A percentile compares a stretch with the other conserved stretches of the same genome.
Evolutionary conservation across 768 basidiomycete genomes (phyloP).

Genomic region (Russula earlei): DNA sequence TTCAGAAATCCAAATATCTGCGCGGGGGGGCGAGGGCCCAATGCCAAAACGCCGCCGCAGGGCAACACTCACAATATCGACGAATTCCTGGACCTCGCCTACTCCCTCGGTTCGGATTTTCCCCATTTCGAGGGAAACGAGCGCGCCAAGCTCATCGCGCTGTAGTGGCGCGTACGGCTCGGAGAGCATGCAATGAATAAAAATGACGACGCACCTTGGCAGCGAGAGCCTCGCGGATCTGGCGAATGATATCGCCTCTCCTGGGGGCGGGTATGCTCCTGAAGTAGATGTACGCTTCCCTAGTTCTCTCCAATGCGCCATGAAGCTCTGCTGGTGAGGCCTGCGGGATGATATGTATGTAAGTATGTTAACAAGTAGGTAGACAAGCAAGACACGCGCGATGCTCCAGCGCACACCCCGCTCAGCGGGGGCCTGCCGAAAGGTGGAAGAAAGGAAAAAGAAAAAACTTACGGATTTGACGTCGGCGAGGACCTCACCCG

Average conservation of each 20-base stretch:
- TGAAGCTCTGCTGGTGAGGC: constrained; percentile 69
- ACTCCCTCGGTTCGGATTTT: constrained; percentile 85
- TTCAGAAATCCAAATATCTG: no score
- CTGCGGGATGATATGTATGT: constrained; percentile 24
- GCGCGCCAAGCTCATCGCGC: constrained; percentile 70
- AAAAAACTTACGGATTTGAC: constrained; percentile 50
- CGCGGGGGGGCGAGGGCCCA: no score
- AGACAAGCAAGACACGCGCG: background rate
- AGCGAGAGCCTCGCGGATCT: constrained; percentile 76
- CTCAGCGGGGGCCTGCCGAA: no score
- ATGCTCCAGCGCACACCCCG: no score
- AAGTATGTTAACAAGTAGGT: background rate
- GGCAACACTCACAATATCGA: constrained; percentile 68
- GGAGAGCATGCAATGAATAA: background rate
- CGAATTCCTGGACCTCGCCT: constrained; percentile 91
- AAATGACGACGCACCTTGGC: constrained; percentile 39
- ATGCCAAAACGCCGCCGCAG: no score
- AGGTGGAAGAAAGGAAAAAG: no score
- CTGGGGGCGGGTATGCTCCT: constrained; percentile 77
- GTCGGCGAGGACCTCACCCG: constrained; percentile 73
- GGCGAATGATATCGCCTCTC: constrained; percentile 80
- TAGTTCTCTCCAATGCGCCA: constrained; percentile 52
- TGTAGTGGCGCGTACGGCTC: background rate
- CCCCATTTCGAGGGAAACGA: constrained; percentile 86
- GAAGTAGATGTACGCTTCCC: constrained; percentile 64